phyloP scores from a whole-genome alignment of 805 yeast species.

The Yamadazyma takamatsuzukensis region DNA sequence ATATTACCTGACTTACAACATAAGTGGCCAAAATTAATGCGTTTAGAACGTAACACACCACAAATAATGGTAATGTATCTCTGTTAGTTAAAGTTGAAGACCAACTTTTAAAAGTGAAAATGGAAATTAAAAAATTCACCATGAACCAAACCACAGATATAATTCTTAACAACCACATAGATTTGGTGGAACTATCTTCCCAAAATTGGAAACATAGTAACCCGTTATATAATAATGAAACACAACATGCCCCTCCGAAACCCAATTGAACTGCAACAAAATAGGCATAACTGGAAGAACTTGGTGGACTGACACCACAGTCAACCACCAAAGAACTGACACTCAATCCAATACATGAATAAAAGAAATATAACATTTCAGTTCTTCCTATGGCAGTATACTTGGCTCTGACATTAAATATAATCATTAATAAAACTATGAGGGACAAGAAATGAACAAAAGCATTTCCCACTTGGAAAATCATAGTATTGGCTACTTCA shows the following conservation, averaged over 20 bases:
- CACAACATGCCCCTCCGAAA: constrained; percentile 65
- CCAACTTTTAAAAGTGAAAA: constrained; percentile 66
- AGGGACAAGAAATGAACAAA: constrained; percentile 79
- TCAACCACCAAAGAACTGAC: constrained; percentile 75
- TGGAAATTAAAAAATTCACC: constrained; percentile 60
- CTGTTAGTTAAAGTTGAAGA: constrained; percentile 49
- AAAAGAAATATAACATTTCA: constrained; percentile 76
- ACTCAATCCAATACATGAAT: constrained; percentile 53
- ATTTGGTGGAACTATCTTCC: constrained; percentile 83
- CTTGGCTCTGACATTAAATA: constrained; percentile 75
- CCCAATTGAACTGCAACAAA: constrained; percentile 83
- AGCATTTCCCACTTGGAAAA: constrained; percentile 85
- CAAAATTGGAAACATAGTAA: constrained; percentile 82
- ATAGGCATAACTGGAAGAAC: constrained; percentile 68
- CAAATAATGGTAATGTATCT: constrained; percentile 66
- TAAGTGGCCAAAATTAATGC: constrained; percentile 62
- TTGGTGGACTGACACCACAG: constrained; percentile 90
- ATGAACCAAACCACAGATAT: constrained; percentile 56
- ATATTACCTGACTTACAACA: constrained; percentile 61
- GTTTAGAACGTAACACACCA: constrained; percentile 67
- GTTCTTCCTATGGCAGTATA: constrained; percentile 93
- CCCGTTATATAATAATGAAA: constrained; percentile 69
- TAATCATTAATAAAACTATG: constrained; percentile 59
- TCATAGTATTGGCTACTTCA: constrained; percentile 84
- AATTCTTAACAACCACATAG: constrained; percentile 55